Evolutionary conservation across 148 eudicot species (phyloP).

Genomic region (Dianthus caryophyllus): DNA sequence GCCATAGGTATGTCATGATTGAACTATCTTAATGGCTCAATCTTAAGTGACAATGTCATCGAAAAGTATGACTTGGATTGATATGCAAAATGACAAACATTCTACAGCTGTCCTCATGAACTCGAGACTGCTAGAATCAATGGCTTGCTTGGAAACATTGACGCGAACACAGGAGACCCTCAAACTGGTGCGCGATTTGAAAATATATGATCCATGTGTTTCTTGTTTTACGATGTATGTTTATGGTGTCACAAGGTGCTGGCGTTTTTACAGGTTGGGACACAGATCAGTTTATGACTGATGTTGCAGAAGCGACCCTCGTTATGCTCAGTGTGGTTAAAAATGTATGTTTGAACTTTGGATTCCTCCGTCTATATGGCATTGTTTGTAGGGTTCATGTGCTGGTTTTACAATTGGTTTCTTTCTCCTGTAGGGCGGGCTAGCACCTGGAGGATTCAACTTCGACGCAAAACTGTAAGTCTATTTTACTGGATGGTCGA

Average conservation of each 20-base stretch:
- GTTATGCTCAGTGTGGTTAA: slow-evolving; percentile 87
- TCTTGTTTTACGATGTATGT: slow-evolving; percentile 9
- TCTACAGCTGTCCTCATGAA: slow-evolving; percentile 91
- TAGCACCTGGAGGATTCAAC: slow-evolving; percentile 97
- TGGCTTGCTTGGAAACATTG: slow-evolving; percentile 92
- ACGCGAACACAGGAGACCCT: slow-evolving; percentile 96
- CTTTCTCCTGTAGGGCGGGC: slow-evolving; percentile 60
- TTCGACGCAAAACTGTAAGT: slow-evolving; percentile 97
- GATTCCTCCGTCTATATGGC: not conserved
- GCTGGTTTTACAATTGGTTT: not conserved
- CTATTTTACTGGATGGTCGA: not conserved
- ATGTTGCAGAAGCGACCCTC: slow-evolving; percentile 73
- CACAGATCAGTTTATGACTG: slow-evolving; percentile 96
- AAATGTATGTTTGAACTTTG: slow-evolving; percentile 56
- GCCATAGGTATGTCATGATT: slow-evolving; percentile 65
- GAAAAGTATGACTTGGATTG: not conserved
- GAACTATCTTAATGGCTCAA: not conserved
- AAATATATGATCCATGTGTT: not conserved
- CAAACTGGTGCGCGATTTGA: slow-evolving; percentile 54
- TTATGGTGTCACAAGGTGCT: not conserved
- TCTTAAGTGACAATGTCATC: not conserved
- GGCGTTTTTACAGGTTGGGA: slow-evolving; percentile 79
- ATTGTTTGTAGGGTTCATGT: not conserved
- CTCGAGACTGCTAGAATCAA: slow-evolving; percentile 95
- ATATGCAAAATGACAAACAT: slow-evolving; percentile 2